Conservation (phyloP, 2,329 filamentous ascomycete genomes). For the Colletotrichum scovillei region DNA sequence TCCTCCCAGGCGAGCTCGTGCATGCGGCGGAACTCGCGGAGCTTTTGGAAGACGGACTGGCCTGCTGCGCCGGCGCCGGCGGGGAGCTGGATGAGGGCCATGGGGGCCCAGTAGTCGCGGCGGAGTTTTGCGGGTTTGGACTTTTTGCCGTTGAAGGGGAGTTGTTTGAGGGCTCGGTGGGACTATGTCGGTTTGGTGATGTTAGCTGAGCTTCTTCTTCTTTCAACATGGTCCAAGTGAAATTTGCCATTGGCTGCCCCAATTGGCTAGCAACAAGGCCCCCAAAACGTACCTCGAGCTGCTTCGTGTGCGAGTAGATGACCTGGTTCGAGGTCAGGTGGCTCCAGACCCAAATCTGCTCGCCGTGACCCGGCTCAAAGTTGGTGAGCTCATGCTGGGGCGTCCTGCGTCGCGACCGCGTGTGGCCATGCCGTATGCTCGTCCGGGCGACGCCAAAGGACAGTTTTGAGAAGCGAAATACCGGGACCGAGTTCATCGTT, state of each 20-base stretch:
- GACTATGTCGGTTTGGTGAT: constrained; percentile 43
- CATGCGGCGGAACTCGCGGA: constrained; percentile 72
- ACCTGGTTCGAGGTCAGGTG: constrained; percentile 63
- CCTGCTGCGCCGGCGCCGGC: constrained; percentile 63
- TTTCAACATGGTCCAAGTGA: too few relatives aligned
- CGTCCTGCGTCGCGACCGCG: constrained; percentile 37
- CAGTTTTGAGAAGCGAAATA: constrained; percentile 53
- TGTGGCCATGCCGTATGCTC: constrained; percentile 53
- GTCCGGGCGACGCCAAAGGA: constrained; percentile 52
- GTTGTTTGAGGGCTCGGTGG: constrained; percentile 62
- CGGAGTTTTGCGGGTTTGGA: constrained; percentile 70
- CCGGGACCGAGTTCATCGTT: constrained; percentile 51
- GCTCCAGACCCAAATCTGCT: constrained; percentile 67
- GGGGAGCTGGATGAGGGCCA: constrained; percentile 70
- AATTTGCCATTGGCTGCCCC: too few relatives aligned
- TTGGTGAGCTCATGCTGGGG: constrained; percentile 39
- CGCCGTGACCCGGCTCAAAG: constrained; percentile 58
- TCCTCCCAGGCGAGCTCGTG: constrained; percentile 73
- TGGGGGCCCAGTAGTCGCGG: constrained; percentile 74
- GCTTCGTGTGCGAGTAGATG: constrained; percentile 61
- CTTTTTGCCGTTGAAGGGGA: constrained; percentile 77
- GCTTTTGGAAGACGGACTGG: constrained; percentile 69
- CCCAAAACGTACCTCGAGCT: constrained; percentile 54
- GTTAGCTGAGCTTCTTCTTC: constrained; percentile 5
- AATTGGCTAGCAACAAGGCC: background rate